phyloP scores from a whole-genome alignment of 257 asterid genomes.

The Solanum peruvianum region DNA sequence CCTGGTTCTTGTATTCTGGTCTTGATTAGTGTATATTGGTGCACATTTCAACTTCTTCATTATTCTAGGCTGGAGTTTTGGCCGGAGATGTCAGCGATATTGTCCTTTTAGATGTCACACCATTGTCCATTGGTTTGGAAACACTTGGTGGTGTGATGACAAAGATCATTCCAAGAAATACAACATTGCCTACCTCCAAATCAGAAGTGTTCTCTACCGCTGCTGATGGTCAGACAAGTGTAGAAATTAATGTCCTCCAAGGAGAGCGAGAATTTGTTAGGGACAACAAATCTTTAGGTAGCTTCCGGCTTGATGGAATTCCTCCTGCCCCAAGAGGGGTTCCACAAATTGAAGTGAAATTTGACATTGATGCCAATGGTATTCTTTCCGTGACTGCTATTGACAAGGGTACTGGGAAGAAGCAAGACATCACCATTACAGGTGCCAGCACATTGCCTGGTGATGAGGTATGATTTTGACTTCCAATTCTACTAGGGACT shows the following conservation, averaged over 20 bases:
- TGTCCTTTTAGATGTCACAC: constrained; percentile 89
- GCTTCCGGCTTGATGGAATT: constrained; percentile 97
- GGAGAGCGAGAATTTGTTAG: constrained; percentile 97
- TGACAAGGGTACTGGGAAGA: constrained; percentile 96
- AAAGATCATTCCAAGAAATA: constrained; percentile 85
- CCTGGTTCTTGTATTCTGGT: neutral
- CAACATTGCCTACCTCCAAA: constrained; percentile 90
- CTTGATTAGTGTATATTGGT: neutral
- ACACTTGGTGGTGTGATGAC: constrained; percentile 99
- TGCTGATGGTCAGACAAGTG: constrained; percentile 98
- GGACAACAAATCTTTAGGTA: constrained; percentile 93
- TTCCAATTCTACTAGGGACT: neutral
- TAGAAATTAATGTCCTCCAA: constrained; percentile 92
- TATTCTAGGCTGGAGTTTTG: constrained; percentile 85
- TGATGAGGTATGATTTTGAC: constrained; percentile 51
- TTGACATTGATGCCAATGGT: constrained; percentile 95
- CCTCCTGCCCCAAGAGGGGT: constrained; percentile 99
- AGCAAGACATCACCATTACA: constrained; percentile 92
- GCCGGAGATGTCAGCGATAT: constrained; percentile 96
- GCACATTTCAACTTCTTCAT: neutral
- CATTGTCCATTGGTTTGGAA: constrained; percentile 91
- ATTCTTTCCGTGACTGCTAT: constrained; percentile 85
- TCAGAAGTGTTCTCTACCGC: constrained; percentile 99
- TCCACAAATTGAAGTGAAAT: constrained; percentile 95
- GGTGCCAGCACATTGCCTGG: constrained; percentile 97